phyloP scores from a whole-genome alignment of 2,329 filamentous ascomycete species.

The Aspergillus sp. region DNA sequence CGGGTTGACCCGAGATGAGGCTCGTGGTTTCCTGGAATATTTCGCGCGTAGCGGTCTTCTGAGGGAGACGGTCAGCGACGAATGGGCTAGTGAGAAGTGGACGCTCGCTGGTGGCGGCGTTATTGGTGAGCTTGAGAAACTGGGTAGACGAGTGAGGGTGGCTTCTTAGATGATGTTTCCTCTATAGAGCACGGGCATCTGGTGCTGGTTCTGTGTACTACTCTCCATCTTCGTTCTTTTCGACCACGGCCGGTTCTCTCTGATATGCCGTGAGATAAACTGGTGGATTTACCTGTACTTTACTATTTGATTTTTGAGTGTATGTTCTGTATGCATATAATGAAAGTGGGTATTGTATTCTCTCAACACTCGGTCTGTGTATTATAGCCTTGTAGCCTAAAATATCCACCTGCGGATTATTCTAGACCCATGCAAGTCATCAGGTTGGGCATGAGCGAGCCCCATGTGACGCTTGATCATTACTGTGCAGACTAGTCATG shows the following conservation, averaged over 20 bases:
- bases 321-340: slow-evolving; percentile 36
- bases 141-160: slow-evolving; percentile 49
- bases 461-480: background rate
- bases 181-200: background rate
- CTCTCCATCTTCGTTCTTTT: background rate
- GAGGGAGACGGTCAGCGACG: slow-evolving; percentile 67
- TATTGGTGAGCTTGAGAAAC: slow-evolving; percentile 80
- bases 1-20: slow-evolving; percentile 72
- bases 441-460: background rate
- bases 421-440: background rate
- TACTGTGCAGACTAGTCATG: background rate
- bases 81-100: slow-evolving; percentile 78
- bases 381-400: too few relatives aligned
- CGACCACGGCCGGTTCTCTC: background rate
- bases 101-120: slow-evolving; percentile 76
- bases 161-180: slow-evolving; percentile 15
- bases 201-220: background rate
- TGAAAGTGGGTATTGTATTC: slow-evolving; percentile 21
- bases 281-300: slow-evolving; percentile 32
- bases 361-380: background rate
- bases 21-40: slow-evolving; percentile 83
- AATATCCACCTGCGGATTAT: background rate
- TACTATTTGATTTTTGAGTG: slow-evolving; percentile 27
- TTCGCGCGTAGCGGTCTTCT: slow-evolving; percentile 84
- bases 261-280: slow-evolving; percentile 16